Conservation (phyloP, 148 eudicot genomes). For the Hydrangea macrophylla region DNA sequence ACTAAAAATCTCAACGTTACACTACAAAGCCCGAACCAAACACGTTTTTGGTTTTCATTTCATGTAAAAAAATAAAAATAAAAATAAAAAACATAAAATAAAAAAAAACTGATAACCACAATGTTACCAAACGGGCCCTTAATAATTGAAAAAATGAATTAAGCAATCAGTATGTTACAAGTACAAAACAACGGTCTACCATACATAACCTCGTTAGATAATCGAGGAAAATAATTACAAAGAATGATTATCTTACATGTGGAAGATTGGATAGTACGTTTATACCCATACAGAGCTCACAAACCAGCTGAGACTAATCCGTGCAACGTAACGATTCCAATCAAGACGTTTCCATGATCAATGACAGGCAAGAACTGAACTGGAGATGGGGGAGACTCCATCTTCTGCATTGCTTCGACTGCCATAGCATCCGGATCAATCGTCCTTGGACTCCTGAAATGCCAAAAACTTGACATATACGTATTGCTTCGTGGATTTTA, state of each 20-base stretch:
- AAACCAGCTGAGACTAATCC: slow-evolving; percentile 89
- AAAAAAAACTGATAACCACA: too few species aligned
- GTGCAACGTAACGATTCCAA: slow-evolving; percentile 86
- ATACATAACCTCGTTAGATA: not conserved
- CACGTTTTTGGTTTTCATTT: too few species aligned
- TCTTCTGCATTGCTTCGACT: slow-evolving; percentile 90
- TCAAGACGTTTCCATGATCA: slow-evolving; percentile 42
- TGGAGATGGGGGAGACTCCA: slow-evolving; percentile 96
- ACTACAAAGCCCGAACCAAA: too few species aligned
- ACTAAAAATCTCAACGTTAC: too few species aligned
- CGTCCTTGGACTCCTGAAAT: slow-evolving; percentile 75
- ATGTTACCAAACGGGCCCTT: too few species aligned
- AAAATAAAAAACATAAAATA: too few species aligned
- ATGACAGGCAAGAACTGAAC: slow-evolving; percentile 93
- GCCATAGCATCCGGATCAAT: slow-evolving; percentile 89
- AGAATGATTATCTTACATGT: not conserved
- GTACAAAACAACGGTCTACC: not conserved
- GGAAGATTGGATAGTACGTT: slow-evolving; percentile 2
- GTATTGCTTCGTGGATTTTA: too few species aligned
- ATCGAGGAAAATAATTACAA: not conserved
- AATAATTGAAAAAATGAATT: too few species aligned
- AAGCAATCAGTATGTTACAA: not conserved
- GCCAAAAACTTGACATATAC: not conserved
- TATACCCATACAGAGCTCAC: slow-evolving; percentile 23
- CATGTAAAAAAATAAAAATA: too few species aligned